Evolutionary conservation across 345 rosid genomes (phyloP).

Genomic region (Euphorbia lathyris): DNA sequence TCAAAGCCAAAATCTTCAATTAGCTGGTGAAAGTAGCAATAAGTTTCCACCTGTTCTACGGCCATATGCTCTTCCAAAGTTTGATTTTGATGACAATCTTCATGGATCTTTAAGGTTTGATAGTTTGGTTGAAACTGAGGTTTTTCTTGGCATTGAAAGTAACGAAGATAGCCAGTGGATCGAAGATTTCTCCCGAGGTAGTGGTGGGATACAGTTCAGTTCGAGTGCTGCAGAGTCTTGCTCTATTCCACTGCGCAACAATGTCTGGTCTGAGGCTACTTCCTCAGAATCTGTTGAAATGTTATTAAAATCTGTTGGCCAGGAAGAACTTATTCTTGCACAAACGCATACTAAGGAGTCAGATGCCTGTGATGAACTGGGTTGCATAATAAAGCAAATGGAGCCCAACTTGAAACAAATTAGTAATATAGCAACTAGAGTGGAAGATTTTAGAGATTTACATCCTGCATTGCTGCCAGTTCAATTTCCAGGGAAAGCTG

Average conservation of each 20-base stretch:
- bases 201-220: constrained; percentile 68
- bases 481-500: constrained; percentile 37
- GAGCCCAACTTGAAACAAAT: constrained; percentile 52
- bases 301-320: constrained; percentile 93
- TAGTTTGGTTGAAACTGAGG: constrained; percentile 66
- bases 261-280: constrained; percentile 99
- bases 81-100: constrained; percentile 86
- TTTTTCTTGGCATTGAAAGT: constrained; percentile 76
- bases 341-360: constrained; percentile 47
- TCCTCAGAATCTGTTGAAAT: constrained; percentile 89
- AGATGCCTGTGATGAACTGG: constrained; percentile 67
- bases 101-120: constrained; percentile 70
- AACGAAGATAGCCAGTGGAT: constrained; percentile 90
- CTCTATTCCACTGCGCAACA: constrained; percentile 66
- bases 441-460: constrained; percentile 32
- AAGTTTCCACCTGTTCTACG: constrained; percentile 65
- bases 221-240: constrained; percentile 81
- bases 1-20: constrained; percentile 86
- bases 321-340: constrained; percentile 61
- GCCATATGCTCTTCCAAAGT: constrained; percentile 79
- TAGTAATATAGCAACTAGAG: constrained; percentile 32
- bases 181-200: constrained; percentile 71
- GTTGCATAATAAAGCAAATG: constrained; percentile 64
- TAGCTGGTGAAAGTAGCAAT: constrained; percentile 83
- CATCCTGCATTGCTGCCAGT: constrained; percentile 30